Evolutionary conservation across 495 filamentous ascomycete genomes (phyloP).

Genomic region (Stereocaulon alpinum): DNA sequence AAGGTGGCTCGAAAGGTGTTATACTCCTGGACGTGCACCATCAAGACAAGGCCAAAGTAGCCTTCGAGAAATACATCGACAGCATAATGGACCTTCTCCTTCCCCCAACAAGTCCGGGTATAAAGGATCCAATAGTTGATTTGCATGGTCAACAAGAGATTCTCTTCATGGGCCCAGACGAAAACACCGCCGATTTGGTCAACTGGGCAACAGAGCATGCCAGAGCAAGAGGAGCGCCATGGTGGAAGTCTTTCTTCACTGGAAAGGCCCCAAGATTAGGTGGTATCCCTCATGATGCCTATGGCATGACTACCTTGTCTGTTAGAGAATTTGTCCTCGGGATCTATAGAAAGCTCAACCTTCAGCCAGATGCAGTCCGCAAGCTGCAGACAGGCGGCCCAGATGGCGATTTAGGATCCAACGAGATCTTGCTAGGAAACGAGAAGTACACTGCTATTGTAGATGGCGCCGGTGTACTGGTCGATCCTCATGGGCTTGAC

Average conservation of each 20-base stretch:
- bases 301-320: conserved; percentile 96
- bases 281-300: conserved; percentile 89
- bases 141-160: conserved; percentile 90
- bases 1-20: conserved; percentile 96
- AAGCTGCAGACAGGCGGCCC: conserved; percentile 98
- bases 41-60: conserved; percentile 81
- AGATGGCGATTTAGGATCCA: conserved; percentile 92
- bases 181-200: conserved; percentile 95
- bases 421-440: conserved; percentile 91
- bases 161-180: conserved; percentile 95
- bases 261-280: conserved; percentile 93
- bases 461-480: conserved; percentile 88
- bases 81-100: conserved; percentile 91
- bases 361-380: conserved; percentile 69
- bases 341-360: conserved; percentile 88
- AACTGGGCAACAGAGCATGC: conserved; percentile 98
- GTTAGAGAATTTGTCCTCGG: conserved; percentile 92
- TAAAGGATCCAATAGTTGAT: conserved; percentile 97
- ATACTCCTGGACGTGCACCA: conserved; percentile 88
- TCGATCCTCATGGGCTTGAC: conserved; percentile 83
- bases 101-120: conserved; percentile 80
- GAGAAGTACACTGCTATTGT: conserved; percentile 92
- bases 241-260: conserved; percentile 99
- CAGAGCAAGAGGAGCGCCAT: conserved; percentile 73
- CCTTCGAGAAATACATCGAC: conserved; percentile 99